Base-by-base conservation (phyloP, 352 stramenopile species). In the Nothophytophthora sp. region DNA sequence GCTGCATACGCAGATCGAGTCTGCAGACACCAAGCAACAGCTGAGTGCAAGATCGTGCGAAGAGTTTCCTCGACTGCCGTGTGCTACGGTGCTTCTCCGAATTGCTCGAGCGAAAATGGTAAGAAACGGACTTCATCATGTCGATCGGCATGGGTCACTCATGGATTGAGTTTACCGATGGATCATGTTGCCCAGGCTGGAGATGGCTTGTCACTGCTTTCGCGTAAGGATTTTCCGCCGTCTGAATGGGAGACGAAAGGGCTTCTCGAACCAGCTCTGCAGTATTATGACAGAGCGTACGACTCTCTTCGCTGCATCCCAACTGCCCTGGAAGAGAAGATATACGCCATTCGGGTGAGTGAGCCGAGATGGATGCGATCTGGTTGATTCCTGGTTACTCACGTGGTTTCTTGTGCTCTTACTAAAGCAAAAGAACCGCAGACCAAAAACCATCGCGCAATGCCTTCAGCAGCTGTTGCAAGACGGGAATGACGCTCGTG, bases 41-140 rank as follows among this genome's bases (percentile, higher is more conserved):
- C 34, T 90, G 18, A 76, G 24, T 32, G 63, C 72, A 0, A 73
- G 56, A 23, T 59, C 55, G 3, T 64, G 80, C 10, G 69, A 75
- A 0, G 33, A 34, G 2, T 77, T 72, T 16, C 60, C 69, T 24
- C 67, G 67, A 43, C 50, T 96, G 12, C 81, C 86, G 7, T 96
- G 89, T 50, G 76, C 83, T 6, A 96, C 86, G 2, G 15, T 97
- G 8, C 38, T 96, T 32, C 41, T 96, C 15, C 77, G 89, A 32
- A 57, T 96, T 12, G 63, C 59, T 29, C 67, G 39, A 16, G 84
- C 82, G 6, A 72, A 63, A 15, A 63, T 59, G 54, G 79, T 87
- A 64, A 20, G 60, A 23, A 20, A 38, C 29, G n/a, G n/a, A n/a
- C n/a, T n/a, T n/a, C 12, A 37, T 41, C 37, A 32, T 40, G 34